Base-by-base conservation (phyloP, 2,329 filamentous ascomycete genomes). In the Chaetomiaceae sp. region DNA sequence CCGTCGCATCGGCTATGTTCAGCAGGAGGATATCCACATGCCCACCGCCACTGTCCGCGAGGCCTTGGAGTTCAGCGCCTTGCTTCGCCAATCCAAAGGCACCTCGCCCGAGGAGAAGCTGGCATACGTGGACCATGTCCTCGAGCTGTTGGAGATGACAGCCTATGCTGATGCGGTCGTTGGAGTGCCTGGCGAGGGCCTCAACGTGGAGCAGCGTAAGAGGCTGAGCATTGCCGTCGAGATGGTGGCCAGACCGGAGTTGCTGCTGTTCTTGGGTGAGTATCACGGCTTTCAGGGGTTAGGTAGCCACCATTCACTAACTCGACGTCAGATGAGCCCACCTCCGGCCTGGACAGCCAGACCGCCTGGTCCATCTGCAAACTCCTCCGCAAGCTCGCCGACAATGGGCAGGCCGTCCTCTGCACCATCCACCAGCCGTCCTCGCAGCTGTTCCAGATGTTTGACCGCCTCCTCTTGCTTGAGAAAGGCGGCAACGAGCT, bases 241-340 rank as follows among this genome's bases (percentile, higher is more conserved):
- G 34, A 15, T 47, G 20, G 45, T 39, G 1, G 23, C 34, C 2
- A 17, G 12, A n/a, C 45, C 45, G 8, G 22, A 29, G 15, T 8
- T 47, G 15, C 19, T 47, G 34, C 8, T 46, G 15, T 47, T 47
- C 12, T 15, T 39, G n/a, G n/a, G n/a, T n/a, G n/a, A n/a, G n/a
- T n/a, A n/a, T n/a, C n/a, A n/a, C n/a, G n/a, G n/a, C n/a, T n/a
- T n/a, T n/a, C n/a, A n/a, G n/a, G n/a, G n/a, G n/a, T n/a, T n/a
- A n/a, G n/a, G n/a, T n/a, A n/a, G n/a, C n/a, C n/a, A n/a, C n/a
- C n/a, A n/a, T n/a, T n/a, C n/a, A n/a, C n/a, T n/a, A n/a, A n/a
- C n/a, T n/a, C n/a, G n/a, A n/a, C n/a, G n/a, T n/a, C n/a, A 15
- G 87, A 89, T 63, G 87, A 90, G 65, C 87, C 87, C 4, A 89